Evolutionary conservation across 2,329 filamentous ascomycete species (phyloP), one percentile per base, ranked within the genome.

Genomic region (Blumeriella jaapii): DNA sequence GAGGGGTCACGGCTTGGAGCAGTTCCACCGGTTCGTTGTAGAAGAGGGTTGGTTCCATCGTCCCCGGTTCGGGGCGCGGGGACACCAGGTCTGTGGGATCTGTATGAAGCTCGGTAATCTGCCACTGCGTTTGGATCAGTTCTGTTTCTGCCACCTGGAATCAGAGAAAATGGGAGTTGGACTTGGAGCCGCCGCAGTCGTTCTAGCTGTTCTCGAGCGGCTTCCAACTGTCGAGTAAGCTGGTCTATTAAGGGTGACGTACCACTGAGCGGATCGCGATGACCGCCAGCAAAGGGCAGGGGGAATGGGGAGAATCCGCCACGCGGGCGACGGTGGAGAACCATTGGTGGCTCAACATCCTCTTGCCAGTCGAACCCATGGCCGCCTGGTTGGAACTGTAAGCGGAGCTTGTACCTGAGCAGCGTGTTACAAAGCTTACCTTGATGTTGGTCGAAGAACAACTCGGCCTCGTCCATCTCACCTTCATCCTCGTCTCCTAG

Each of bases 21-120:
- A 30, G 54, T 35, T 23, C 42, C 32, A 29, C 41, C 59, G 29
- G 59, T 58, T 37, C 83, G 78, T 45, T 86, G 80, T 35, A 96
- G 72, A 9, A 96, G 67, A 27, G 89, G 89, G 53, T 96, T 95
- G 14, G 77, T 68, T 3, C 85, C 86, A 54, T 95, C 87, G 45
- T 94, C 85, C 16, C 25, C 33, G 17, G 67, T 67, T 38, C 71
- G 61, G 19, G 69, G 63, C 13, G 61, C 41, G 24, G 47, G 41
- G 20, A 64, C 66, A 29, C 66, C 66, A 34, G 68, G 58, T 38
- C 73, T 65, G 48, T 75, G 69, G 6, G 62, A 59, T 41, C 66
- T 60, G 46, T 71, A 64, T 59, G 63, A 57, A 15, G 59, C 51
- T 34, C 59, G 55, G 28, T 47, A 52, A 32, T 54, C 51, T 10